Percentiles rank a stretch among this genome's conserved stretches.
Evolutionary conservation across 2,329 filamentous ascomycete genomes (phyloP).

Genomic region (Metarhizium anisopliae): DNA sequence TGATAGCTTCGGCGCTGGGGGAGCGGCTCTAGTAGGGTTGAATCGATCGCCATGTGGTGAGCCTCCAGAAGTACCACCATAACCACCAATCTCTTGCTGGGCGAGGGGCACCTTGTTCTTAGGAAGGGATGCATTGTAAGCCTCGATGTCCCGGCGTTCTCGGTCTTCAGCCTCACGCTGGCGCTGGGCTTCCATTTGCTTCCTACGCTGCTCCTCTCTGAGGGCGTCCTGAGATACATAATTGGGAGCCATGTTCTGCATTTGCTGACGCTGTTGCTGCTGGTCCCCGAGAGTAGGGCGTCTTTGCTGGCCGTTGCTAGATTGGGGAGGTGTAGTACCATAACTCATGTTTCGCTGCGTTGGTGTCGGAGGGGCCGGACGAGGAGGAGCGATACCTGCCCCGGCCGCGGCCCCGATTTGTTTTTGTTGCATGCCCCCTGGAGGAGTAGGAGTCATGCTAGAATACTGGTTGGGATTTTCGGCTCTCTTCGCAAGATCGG

Average conservation of each 20-base stretch:
- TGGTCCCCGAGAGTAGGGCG: slow-evolving; percentile 35
- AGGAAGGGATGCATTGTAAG: slow-evolving; percentile 82
- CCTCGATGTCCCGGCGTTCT: slow-evolving; percentile 67
- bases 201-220: slow-evolving; percentile 51
- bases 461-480: slow-evolving; percentile 63
- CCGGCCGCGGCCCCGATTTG: slow-evolving; percentile 42
- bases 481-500: slow-evolving; percentile 67
- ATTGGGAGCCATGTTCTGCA: slow-evolving; percentile 46
- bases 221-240: slow-evolving; percentile 42
- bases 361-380: slow-evolving; percentile 44
- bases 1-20: slow-evolving; percentile 59
- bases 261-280: slow-evolving; percentile 45
- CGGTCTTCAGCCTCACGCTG: slow-evolving; percentile 54
- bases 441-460: slow-evolving; percentile 59
- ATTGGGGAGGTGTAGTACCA: slow-evolving; percentile 27
- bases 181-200: slow-evolving; percentile 51
- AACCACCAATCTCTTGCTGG: slow-evolving; percentile 81
- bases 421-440: slow-evolving; percentile 49
- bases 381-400: slow-evolving; percentile 56
- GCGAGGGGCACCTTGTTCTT: slow-evolving; percentile 72
- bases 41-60: slow-evolving; percentile 56
- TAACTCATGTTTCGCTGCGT: slow-evolving; percentile 35
- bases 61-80: slow-evolving; percentile 35
- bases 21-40: slow-evolving; percentile 77
- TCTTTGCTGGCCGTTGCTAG: slow-evolving; percentile 28